A percentile compares a stretch with the other conserved stretches of the same genome.
These are phyloP conservation scores for Jamesozyma gamospora DNA, from an alignment of 805 yeast species.

Conservation along the genomic window DNA sequence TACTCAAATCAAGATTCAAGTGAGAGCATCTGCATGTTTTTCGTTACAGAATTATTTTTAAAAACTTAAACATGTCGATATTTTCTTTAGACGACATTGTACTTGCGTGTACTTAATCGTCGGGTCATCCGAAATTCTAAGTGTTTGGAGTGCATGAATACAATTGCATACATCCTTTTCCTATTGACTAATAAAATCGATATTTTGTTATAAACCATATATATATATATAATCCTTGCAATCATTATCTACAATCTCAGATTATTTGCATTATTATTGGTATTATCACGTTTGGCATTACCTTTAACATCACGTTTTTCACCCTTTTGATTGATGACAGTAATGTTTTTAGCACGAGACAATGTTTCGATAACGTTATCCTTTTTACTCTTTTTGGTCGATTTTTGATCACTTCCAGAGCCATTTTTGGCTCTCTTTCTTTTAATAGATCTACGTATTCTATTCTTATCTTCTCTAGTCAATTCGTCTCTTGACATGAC, in stretches of 20 bases:
- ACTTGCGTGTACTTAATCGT: no score
- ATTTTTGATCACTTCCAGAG: conserved; percentile 24
- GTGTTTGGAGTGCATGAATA: no score
- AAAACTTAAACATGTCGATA: no score
- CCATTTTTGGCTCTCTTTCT: conserved; percentile 54
- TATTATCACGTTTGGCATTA: conserved; percentile 35
- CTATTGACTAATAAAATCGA: no score
- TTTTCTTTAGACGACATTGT: no score
- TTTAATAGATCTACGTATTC: conserved; percentile 79
- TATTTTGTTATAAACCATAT: neutral
- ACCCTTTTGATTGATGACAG: conserved; percentile 69
- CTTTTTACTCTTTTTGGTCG: conserved; percentile 42
- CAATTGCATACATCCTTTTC: no score
- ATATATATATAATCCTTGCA: neutral
- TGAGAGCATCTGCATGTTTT: no score
- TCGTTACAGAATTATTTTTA: no score
- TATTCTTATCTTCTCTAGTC: conserved; percentile 73
- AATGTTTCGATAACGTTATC: conserved; percentile 62
- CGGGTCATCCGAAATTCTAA: no score
- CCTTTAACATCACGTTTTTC: conserved; percentile 66
- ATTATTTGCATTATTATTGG: conserved; percentile 1
- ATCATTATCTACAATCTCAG: conserved; percentile 1
- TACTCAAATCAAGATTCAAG: no score
- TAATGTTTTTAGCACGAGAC: conserved; percentile 61
- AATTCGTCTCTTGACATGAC: conserved; percentile 75